Base-by-base conservation (phyloP, 2,329 filamentous ascomycete species). In the Dactylonectria macrodidyma region DNA sequence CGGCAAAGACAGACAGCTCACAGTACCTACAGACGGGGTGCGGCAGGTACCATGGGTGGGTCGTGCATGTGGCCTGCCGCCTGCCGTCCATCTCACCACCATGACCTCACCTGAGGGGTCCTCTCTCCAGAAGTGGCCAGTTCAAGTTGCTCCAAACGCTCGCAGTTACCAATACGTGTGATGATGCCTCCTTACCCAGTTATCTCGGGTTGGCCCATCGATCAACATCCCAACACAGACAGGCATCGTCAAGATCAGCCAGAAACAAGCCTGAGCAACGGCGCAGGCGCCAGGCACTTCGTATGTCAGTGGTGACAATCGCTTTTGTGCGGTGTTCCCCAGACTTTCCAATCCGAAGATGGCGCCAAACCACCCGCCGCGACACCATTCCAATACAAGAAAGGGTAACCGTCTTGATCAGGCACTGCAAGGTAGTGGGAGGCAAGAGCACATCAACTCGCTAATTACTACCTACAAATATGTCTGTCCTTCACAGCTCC, bases 21-120 rank as follows among this genome's bases (percentile, higher is more conserved):
- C 52, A 24, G n/a, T 44, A 30, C 22, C 19, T 19, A 19, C 19
- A 19, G 19, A 44, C 19, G 19, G 14, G 16, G 50, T 26, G 51
- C 51, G 52, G 60, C 52, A 57, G 51, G 60, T 62, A 62, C 59
- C 34, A 56, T 36, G 38, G 34, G 59, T 36, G 51, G 51, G 51
- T 47, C 44, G 57, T 48, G 52, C 57, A 38, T 64, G 66, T 59
- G 66, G 59, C 46, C 62, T 59, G 62, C 57, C 26, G 26, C 26
- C 26, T 4, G 26, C 26, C 26, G 26, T 30, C 26, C 47, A 38
- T 67, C 65, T 67, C 65, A 67, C 65, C 65, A 67, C 55, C 65
- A 67, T 67, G 65, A 64, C 60, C 65, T 64, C 65, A 67, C 60
- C 58, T 58, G 64, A 62, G 59, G 59, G 64, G 46, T 50, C 64